These are phyloP conservation scores for Penicillium desertorum DNA, from an alignment of 495 filamentous ascomycete species.

Conservation along the genomic window DNA sequence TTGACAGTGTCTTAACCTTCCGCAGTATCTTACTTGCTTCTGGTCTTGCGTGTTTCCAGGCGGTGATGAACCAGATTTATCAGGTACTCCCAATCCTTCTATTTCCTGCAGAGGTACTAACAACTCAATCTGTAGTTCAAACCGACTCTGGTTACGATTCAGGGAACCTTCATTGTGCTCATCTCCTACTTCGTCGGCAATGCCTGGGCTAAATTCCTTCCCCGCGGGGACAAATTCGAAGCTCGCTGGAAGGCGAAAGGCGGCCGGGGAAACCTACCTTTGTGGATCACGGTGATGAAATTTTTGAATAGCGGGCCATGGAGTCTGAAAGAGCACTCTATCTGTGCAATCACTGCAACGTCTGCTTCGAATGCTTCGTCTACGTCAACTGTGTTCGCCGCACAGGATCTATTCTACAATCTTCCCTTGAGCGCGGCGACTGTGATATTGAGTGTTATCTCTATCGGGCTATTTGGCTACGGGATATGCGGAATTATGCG, in stretches of 20 bases:
- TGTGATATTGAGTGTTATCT: slow-evolving; percentile 33
- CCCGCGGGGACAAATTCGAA: slow-evolving; percentile 40
- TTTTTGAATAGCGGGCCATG: slow-evolving; percentile 35
- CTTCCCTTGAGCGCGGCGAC: slow-evolving; percentile 25
- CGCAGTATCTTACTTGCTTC: slow-evolving; percentile 46
- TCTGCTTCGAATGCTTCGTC: slow-evolving; percentile 27
- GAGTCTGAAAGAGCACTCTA: slow-evolving; percentile 35
- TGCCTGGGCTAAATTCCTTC: slow-evolving; percentile 43
- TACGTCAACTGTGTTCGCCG: slow-evolving; percentile 25
- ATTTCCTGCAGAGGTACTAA: slow-evolving; percentile 6
- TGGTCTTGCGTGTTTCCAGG: slow-evolving; percentile 45
- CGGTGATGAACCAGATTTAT: slow-evolving; percentile 52
- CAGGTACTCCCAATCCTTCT: slow-evolving; percentile 21
- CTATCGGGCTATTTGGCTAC: slow-evolving; percentile 50
- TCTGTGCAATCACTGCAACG: slow-evolving; percentile 33
- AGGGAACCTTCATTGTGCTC: slow-evolving; percentile 40
- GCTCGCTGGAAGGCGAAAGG: slow-evolving; percentile 26
- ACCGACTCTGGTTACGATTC: slow-evolving; percentile 32
- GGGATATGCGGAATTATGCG: slow-evolving; percentile 55
- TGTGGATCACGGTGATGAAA: slow-evolving; percentile 22
- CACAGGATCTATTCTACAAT: slow-evolving; percentile 37
- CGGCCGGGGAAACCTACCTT: slow-evolving; percentile 26
- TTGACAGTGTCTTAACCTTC: slow-evolving; percentile 46
- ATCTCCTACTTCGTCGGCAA: slow-evolving; percentile 43
- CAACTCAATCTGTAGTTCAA: slow-evolving; percentile 24